These are phyloP conservation scores for Cylindrodendrum hubeiense DNA, from an alignment of 2,329 filamentous ascomycete species.

Conservation along the genomic window DNA sequence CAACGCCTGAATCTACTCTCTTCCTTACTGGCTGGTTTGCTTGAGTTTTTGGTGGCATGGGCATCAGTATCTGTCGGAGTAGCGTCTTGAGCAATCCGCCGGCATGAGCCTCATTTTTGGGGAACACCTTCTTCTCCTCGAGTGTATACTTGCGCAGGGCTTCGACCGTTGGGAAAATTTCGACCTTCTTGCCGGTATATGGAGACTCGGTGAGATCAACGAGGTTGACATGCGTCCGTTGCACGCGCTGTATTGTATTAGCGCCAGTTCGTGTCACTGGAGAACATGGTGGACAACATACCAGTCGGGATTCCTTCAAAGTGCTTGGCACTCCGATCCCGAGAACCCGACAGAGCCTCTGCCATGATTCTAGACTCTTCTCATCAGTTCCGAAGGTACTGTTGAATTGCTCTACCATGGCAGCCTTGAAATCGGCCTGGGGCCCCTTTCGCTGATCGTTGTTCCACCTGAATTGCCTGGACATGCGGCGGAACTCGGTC, in stretches of 20 bases:
- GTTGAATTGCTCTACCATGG: constrained; percentile 26
- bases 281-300: not conserved
- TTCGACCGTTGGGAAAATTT: constrained; percentile 11
- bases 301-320: constrained; percentile 18
- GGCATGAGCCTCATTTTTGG: constrained; percentile 10
- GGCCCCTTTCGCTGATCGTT: not conserved
- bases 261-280: not conserved
- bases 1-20: not conserved
- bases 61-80: constrained; percentile 23
- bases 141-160: constrained; percentile 19
- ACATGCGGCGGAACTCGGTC: constrained; percentile 28
- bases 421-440: constrained; percentile 7
- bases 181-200: not conserved
- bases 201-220: constrained; percentile 23
- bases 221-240: constrained; percentile 26
- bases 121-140: constrained; percentile 7
- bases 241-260: constrained; percentile 11
- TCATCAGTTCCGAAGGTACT: constrained; percentile 24
- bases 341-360: constrained; percentile 23
- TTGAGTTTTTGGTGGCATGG: not conserved
- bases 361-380: constrained; percentile 11
- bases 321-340: constrained; percentile 16
- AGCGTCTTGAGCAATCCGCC: constrained; percentile 25
- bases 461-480: not conserved
- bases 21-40: not conserved